Conservation (phyloP, 768 basidiomycete species). For the Russula foetens region DNA sequence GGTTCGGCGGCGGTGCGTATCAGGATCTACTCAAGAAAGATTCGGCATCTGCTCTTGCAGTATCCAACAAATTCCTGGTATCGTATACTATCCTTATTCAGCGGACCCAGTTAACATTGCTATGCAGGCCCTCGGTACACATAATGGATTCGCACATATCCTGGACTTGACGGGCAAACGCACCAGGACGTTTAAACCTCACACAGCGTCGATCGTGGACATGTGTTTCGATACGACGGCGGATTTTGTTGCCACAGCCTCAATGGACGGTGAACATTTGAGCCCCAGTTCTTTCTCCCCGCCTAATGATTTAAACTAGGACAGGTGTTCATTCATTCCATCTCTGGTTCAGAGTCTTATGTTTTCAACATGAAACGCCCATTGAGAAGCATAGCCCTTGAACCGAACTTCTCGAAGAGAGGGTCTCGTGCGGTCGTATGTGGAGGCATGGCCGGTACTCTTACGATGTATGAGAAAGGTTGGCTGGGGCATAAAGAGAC, state of each 20-base stretch:
- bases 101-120: neutral
- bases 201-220: constrained; percentile 80
- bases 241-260: constrained; percentile 88
- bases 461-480: constrained; percentile 88
- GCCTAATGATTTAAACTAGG: constrained; percentile 40
- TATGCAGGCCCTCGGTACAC: constrained; percentile 80
- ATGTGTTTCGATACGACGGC: constrained; percentile 76
- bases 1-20: constrained; percentile 59
- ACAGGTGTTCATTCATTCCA: constrained; percentile 82
- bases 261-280: constrained; percentile 74
- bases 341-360: constrained; percentile 72
- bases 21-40: constrained; percentile 83
- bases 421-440: constrained; percentile 75
- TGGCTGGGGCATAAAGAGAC: constrained; percentile 96
- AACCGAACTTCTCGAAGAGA: constrained; percentile 81
- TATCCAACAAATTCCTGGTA: constrained; percentile 70
- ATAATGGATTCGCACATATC: constrained; percentile 86
- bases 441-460: constrained; percentile 83
- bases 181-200: constrained; percentile 86
- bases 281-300: neutral
- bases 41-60: constrained; percentile 73
- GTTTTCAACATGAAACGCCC: constrained; percentile 88
- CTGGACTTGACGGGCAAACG: constrained; percentile 71
- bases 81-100: constrained; percentile 16
- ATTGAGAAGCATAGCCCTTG: constrained; percentile 81